Percentiles rank a stretch among this genome's conserved stretches.
Evolutionary conservation across 768 basidiomycete genomes (phyloP).

Genomic region (Pleurotus citrinopileatus): DNA sequence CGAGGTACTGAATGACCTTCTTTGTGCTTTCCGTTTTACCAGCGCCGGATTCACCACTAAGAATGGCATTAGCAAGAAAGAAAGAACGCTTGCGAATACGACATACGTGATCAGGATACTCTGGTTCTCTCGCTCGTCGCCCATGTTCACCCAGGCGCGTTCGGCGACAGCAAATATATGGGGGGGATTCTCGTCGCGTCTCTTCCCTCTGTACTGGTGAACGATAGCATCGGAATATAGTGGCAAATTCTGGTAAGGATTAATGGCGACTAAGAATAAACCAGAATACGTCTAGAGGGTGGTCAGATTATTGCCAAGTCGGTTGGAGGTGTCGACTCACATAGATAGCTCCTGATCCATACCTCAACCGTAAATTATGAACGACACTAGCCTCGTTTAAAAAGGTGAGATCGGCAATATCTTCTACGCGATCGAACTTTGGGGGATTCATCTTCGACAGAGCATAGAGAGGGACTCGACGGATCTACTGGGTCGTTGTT

Average conservation of each 20-base stretch:
- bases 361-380: conserved; percentile 92
- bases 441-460: conserved; percentile 98
- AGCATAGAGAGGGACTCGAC: conserved; percentile 71
- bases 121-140: conserved; percentile 95
- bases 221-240: conserved; percentile 88
- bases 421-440: conserved; percentile 96
- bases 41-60: conserved; percentile 95
- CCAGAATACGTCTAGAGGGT: conserved; percentile 82
- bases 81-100: neutral
- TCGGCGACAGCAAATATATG: conserved; percentile 98
- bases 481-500: conserved; percentile 42
- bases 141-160: conserved; percentile 97
- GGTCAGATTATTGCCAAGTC: conserved; percentile 9
- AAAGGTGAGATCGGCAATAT: conserved; percentile 97
- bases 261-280: conserved; percentile 96
- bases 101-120: conserved; percentile 90
- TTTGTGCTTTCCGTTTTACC: conserved; percentile 99
- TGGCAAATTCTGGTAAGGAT: conserved; percentile 91
- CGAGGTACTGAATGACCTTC: conserved; percentile 99
- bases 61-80: conserved; percentile 13
- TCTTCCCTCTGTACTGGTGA: conserved; percentile 85
- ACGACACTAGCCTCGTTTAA: conserved; percentile 98
- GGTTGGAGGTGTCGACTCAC: conserved; percentile 43
- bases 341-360: conserved; percentile 89
- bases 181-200: conserved; percentile 90